Evolutionary conservation across 371 early-diverging fungal species (phyloP).

Genomic region (Fennellomyces sp.): DNA sequence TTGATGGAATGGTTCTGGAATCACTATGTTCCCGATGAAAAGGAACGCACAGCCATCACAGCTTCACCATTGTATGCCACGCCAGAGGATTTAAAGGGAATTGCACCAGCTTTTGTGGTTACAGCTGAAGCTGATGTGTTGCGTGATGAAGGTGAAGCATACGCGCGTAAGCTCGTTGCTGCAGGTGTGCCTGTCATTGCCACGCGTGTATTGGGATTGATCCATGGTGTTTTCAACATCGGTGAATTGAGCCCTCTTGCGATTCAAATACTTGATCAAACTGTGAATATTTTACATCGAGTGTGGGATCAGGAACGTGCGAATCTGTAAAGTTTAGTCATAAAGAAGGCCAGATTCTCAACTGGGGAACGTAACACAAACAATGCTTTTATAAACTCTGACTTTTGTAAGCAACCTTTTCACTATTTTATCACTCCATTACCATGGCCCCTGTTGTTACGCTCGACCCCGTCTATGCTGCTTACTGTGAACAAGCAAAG

Average conservation of each 20-base stretch:
- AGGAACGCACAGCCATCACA: constrained; percentile 12
- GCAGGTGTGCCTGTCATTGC: constrained; percentile 30
- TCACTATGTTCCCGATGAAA: constrained; percentile 17
- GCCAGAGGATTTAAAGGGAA: constrained; percentile 22
- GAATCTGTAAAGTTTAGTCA: constrained; percentile 1
- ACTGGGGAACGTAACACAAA: no score
- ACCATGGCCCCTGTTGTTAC: not conserved
- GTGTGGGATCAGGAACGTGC: not conserved
- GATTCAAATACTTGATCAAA: constrained; percentile 9
- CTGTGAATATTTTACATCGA: not conserved
- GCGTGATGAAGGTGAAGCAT: constrained; percentile 40
- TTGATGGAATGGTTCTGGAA: constrained; percentile 38
- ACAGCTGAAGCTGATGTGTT: constrained; percentile 41
- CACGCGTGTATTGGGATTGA: constrained; percentile 20
- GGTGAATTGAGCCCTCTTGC: not conserved
- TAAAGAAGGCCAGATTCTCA: no score
- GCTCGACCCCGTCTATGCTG: constrained; percentile 6
- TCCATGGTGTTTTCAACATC: constrained; percentile 12
- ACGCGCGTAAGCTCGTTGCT: constrained; percentile 21
- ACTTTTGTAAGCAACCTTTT: no score
- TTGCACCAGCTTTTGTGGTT: constrained; percentile 33
- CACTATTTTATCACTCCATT: no score
- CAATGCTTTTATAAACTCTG: no score
- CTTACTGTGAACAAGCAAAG: constrained; percentile 4
- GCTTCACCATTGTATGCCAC: constrained; percentile 21